Base-by-base conservation (phyloP, 2,329 filamentous ascomycete species). In the Epichloe sp. region DNA sequence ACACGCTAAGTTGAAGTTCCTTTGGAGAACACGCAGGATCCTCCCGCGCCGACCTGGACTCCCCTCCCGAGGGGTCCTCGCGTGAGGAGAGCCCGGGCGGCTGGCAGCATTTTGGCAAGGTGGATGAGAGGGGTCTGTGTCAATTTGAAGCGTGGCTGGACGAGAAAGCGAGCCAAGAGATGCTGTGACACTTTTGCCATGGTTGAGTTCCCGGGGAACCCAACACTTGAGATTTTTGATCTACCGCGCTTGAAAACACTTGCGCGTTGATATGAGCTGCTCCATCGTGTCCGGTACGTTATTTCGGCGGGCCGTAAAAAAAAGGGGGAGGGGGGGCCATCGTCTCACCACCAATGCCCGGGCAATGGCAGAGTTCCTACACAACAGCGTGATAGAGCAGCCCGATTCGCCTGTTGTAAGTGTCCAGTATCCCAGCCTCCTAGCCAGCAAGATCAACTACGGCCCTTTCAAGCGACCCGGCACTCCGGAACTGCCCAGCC, bases 101-200 rank as follows among this genome's bases (percentile, higher is more conserved):
- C 19, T 19, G 19, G 19, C 19, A 19, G 19, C 19, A 19, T 19
- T 19, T 19, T 19, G 19, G 19, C 2, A 19, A 21, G 19, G 19
- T 21, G 19, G 19, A 21, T 21, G 3, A 21, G 19, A 21, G 19
- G 19, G 19, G 19, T 21, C 19, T 21, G 19, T 3, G 2, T 21
- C 58, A 63, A 15, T 62, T 79, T 41, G 75, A 77, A 54, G 53
- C 46, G 1, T 76, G 70, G 59, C 63, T 79, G 1, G 62, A 69
- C 14, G 60, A 54, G 0, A 69, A 72, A 53, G 63, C 69, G n/a
- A 54, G 63, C 7, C 58, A 56, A 0, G 70, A 26, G 68, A 3
- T 62, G 68, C 5, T 57, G 61, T 34, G 66, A 76, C 35, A 71
- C 70, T 55, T 74, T 73, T 52, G 62, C 72, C 7, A 71, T 74